Conservation (phyloP, 2,329 filamentous ascomycete genomes). For the Monascus ruber region DNA sequence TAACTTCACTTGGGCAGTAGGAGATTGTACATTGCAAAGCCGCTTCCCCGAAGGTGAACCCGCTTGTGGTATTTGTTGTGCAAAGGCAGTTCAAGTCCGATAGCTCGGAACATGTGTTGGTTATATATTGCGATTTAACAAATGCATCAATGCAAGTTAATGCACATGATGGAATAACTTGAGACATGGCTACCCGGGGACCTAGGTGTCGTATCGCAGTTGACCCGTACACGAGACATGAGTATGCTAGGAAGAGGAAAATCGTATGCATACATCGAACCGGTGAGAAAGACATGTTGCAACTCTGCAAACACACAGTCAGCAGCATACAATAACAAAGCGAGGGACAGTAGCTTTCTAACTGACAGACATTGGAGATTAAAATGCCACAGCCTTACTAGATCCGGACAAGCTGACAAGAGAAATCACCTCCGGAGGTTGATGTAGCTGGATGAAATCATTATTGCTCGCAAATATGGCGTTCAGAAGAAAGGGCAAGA, state of each 20-base stretch:
- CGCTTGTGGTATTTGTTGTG: slow-evolving; percentile 44
- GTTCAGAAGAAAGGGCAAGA: background rate
- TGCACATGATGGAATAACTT: slow-evolving; percentile 48
- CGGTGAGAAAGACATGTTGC: slow-evolving; percentile 23
- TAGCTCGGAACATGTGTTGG: slow-evolving; percentile 36
- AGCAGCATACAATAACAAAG: slow-evolving; percentile 3
- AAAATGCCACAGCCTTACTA: slow-evolving; percentile 7
- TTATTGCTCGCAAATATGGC: slow-evolving; percentile 5
- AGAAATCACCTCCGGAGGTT: slow-evolving; percentile 14
- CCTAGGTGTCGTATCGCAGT: slow-evolving; percentile 7
- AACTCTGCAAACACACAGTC: slow-evolving; percentile 10
- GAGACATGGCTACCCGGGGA: slow-evolving; percentile 20
- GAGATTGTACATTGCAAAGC: slow-evolving; percentile 56
- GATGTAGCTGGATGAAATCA: slow-evolving; percentile 12
- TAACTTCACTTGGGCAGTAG: slow-evolving; percentile 41
- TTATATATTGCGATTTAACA: slow-evolving; percentile 47
- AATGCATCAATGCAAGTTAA: slow-evolving; percentile 52
- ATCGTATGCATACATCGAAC: slow-evolving; percentile 15
- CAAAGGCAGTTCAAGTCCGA: slow-evolving; percentile 55
- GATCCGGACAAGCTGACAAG: slow-evolving; percentile 7
- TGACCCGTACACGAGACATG: slow-evolving; percentile 13
- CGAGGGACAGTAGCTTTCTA: background rate
- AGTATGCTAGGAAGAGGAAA: slow-evolving; percentile 11
- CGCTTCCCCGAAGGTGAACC: slow-evolving; percentile 61
- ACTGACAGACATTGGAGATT: too few species aligned